A percentile compares a stretch with the other conserved stretches of the same genome.
These are phyloP conservation scores for Arxiozyma heterogenica DNA, from an alignment of 1,139 yeast species.

Conservation along the genomic window DNA sequence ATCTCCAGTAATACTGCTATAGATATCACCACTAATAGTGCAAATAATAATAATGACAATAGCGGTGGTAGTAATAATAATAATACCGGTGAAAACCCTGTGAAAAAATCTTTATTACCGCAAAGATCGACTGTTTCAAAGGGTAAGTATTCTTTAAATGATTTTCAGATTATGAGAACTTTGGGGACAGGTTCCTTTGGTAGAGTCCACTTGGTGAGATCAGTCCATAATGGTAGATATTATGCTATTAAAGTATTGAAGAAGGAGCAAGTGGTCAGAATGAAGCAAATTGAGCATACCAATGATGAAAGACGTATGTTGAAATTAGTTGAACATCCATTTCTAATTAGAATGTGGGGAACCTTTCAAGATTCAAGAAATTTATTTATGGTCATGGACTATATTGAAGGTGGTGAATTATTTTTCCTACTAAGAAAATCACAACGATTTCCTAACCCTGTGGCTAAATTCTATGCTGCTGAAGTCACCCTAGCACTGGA, in stretches of 20 bases:
- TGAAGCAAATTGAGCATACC: slow-evolving; percentile 97
- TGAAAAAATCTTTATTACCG: slow-evolving; percentile 24
- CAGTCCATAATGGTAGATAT: slow-evolving; percentile 87
- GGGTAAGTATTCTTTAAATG: slow-evolving; percentile 77
- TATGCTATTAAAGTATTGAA: slow-evolving; percentile 92
- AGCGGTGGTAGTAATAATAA: background rate
- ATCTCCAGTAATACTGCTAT: background rate
- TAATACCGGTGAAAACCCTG: background rate
- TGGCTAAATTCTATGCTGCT: slow-evolving; percentile 95
- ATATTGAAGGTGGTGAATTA: slow-evolving; percentile 95
- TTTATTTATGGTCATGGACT: slow-evolving; percentile 95
- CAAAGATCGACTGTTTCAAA: slow-evolving; percentile 52
- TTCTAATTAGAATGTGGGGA: slow-evolving; percentile 96
- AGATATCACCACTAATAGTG: background rate
- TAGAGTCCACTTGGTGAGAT: slow-evolving; percentile 84
- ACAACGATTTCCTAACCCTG: slow-evolving; percentile 93
- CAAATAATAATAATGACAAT: background rate
- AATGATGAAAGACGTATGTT: slow-evolving; percentile 95
- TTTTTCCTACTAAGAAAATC: slow-evolving; percentile 82
- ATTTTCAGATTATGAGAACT: slow-evolving; percentile 87
- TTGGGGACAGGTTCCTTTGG: slow-evolving; percentile 98
- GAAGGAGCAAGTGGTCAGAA: slow-evolving; percentile 82
- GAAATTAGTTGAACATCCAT: slow-evolving; percentile 88
- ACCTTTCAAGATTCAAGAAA: slow-evolving; percentile 88
- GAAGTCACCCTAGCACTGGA: slow-evolving; percentile 90